phyloP scores from a whole-genome alignment of 2,329 filamentous ascomycete species.

The Furcasterigmium furcatum region DNA sequence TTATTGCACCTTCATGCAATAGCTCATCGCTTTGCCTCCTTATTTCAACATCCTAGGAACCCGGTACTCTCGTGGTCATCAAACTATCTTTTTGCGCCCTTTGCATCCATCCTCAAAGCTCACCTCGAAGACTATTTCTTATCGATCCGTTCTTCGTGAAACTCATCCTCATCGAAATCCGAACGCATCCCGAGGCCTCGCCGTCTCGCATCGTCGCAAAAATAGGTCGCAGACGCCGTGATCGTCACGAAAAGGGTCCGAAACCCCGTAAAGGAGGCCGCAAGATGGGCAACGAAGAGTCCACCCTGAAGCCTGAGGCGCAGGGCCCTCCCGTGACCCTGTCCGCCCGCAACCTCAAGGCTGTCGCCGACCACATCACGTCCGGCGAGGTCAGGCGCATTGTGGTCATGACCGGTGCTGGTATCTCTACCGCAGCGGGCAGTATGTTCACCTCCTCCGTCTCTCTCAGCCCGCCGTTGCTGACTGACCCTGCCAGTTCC shows the following conservation, averaged over 20 bases:
- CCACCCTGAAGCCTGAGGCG: slow-evolving; percentile 59
- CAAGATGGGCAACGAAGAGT: slow-evolving; percentile 87
- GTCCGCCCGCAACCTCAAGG: slow-evolving; percentile 64
- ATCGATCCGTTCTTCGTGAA: background rate
- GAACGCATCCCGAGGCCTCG: too few species aligned
- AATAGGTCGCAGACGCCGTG: slow-evolving; percentile 35
- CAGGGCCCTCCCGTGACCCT: slow-evolving; percentile 63
- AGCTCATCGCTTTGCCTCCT: too few species aligned
- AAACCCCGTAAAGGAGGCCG: slow-evolving; percentile 26
- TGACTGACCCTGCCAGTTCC: slow-evolving; percentile 60
- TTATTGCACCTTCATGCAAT: too few species aligned
- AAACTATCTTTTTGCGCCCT: too few species aligned
- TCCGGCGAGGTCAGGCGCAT: slow-evolving; percentile 65
- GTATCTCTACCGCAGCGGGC: slow-evolving; percentile 74
- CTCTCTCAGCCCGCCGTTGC: background rate
- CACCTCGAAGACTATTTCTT: too few species aligned
- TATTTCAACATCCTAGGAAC: too few species aligned
- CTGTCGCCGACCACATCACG: slow-evolving; percentile 77
- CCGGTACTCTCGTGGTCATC: too few species aligned
- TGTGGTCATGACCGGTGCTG: slow-evolving; percentile 87
- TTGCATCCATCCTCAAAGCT: too few species aligned
- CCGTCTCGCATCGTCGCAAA: slow-evolving; percentile 17
- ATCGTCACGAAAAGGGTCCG: slow-evolving; percentile 28
- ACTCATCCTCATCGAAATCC: too few species aligned
- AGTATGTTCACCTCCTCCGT: slow-evolving; percentile 35